Percentiles rank a stretch among this genome's conserved stretches.
phyloP scores from a whole-genome alignment of 352 stramenopile genomes.

The Peronospora destructor region DNA sequence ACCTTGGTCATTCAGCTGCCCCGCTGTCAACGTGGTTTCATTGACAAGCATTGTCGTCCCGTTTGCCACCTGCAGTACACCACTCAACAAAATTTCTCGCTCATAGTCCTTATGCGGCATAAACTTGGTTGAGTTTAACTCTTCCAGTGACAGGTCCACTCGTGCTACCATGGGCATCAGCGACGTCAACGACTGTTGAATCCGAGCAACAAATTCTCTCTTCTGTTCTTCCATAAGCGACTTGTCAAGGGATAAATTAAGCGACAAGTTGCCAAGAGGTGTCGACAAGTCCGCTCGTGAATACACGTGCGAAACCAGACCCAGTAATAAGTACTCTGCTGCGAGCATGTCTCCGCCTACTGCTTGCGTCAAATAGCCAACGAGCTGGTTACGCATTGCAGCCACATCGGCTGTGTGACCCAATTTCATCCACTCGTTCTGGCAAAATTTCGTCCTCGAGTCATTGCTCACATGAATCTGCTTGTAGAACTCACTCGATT shows the following conservation, averaged over 20 bases:
- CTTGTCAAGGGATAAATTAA: slow-evolving; percentile 52
- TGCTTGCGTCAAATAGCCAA: slow-evolving; percentile 38
- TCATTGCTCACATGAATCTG: slow-evolving; percentile 32
- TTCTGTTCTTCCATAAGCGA: slow-evolving; percentile 16
- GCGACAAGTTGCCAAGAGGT: slow-evolving; percentile 60
- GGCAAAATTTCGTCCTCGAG: slow-evolving; percentile 30
- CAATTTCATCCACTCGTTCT: slow-evolving; percentile 28
- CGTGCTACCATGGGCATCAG: slow-evolving; percentile 50
- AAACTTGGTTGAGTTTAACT: slow-evolving; percentile 53
- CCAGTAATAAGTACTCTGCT: slow-evolving; percentile 70
- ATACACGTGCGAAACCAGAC: slow-evolving; percentile 66
- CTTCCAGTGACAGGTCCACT: slow-evolving; percentile 56
- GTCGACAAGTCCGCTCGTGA: slow-evolving; percentile 52
- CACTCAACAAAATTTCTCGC: slow-evolving; percentile 44
- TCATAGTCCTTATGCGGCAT: slow-evolving; percentile 77
- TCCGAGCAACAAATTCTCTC: slow-evolving; percentile 10
- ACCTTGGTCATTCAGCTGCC: slow-evolving; percentile 60
- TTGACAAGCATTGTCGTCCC: slow-evolving; percentile 62
- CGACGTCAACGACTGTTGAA: slow-evolving; percentile 29
- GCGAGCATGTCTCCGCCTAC: slow-evolving; percentile 42
- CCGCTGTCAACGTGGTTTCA: slow-evolving; percentile 55
- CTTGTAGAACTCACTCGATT: slow-evolving; percentile 26
- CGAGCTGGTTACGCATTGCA: slow-evolving; percentile 30
- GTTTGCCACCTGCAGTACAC: slow-evolving; percentile 56
- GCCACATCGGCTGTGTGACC: slow-evolving; percentile 15